phyloP scores from a whole-genome alignment of 805 yeast genomes.

The Metschnikowia vanudenii region DNA sequence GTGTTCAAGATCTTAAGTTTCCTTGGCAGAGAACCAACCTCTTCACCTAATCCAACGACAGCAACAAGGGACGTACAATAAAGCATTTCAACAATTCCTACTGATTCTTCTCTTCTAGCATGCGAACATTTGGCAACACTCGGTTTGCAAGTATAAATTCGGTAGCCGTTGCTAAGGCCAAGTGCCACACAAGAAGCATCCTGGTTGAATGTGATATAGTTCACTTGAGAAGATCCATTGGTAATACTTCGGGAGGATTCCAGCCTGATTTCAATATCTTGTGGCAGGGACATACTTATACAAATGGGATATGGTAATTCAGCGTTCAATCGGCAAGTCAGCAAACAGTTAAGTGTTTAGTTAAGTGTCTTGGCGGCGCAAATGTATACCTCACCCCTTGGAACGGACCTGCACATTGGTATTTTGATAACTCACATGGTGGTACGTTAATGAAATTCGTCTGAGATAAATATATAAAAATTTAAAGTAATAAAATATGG shows the following conservation, averaged over 20 bases:
- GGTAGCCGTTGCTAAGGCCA: conserved; percentile 63
- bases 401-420: neutral
- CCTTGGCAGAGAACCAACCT: conserved; percentile 71
- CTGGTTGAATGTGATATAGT: conserved; percentile 70
- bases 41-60: conserved; percentile 74
- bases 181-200: conserved; percentile 80
- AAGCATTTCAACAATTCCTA: conserved; percentile 82
- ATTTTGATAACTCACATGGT: neutral
- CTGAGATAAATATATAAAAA: neutral
- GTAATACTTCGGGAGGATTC: conserved; percentile 1
- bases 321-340: neutral
- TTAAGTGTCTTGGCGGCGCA: no score
- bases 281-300: conserved; percentile 6
- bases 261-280: conserved; percentile 7
- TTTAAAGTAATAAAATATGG: neutral
- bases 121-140: conserved; percentile 52
- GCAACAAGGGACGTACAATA: conserved; percentile 87
- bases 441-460: neutral
- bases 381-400: conserved; percentile 2
- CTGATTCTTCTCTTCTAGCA: conserved; percentile 45
- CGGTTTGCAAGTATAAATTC: conserved; percentile 85
- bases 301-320: conserved; percentile 5
- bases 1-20: conserved; percentile 81
- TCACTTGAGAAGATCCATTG: conserved; percentile 23
- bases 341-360: neutral